phyloP scores from a whole-genome alignment of 148 eudicot genomes.

The Camellia sinensis region DNA sequence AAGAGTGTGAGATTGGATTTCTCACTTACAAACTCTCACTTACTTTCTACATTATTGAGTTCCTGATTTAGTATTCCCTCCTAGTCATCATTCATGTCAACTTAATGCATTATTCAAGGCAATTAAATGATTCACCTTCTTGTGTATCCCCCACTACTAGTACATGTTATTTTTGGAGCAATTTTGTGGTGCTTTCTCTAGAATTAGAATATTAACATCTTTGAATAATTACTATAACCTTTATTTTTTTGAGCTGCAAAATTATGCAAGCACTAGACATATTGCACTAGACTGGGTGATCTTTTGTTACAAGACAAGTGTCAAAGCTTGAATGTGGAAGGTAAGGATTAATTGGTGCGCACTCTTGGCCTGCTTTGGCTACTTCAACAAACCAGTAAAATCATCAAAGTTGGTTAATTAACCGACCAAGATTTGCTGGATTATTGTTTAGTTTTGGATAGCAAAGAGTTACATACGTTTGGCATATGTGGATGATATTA shows the following conservation, averaged over 20 bases:
- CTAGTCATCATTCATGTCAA: slow-evolving; percentile 12
- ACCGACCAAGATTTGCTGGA: not conserved
- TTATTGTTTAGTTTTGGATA: not conserved
- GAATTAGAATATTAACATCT: too few species aligned
- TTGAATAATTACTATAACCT: too few species aligned
- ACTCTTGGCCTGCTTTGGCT: not conserved
- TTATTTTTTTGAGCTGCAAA: too few species aligned
- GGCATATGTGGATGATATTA: not conserved
- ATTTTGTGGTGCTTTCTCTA: too few species aligned
- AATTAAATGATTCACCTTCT: slow-evolving; percentile 1
- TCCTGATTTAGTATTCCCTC: slow-evolving; percentile 12
- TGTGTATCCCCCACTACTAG: not conserved
- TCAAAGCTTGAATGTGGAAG: not conserved
- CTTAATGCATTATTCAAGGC: not conserved
- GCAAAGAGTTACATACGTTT: not conserved
- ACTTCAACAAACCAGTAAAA: not conserved
- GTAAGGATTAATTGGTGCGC: not conserved
- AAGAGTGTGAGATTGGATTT: slow-evolving; percentile 9
- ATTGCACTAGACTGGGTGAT: too few species aligned
- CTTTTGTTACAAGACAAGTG: not conserved
- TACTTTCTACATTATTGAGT: slow-evolving; percentile 7
- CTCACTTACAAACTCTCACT: not conserved
- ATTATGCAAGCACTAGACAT: too few species aligned
- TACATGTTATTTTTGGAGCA: too few species aligned
- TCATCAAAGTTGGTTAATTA: not conserved